These are phyloP conservation scores for Pseudocercospora musae DNA, from an alignment of 2,329 filamentous ascomycete species.

Conservation along the genomic window DNA sequence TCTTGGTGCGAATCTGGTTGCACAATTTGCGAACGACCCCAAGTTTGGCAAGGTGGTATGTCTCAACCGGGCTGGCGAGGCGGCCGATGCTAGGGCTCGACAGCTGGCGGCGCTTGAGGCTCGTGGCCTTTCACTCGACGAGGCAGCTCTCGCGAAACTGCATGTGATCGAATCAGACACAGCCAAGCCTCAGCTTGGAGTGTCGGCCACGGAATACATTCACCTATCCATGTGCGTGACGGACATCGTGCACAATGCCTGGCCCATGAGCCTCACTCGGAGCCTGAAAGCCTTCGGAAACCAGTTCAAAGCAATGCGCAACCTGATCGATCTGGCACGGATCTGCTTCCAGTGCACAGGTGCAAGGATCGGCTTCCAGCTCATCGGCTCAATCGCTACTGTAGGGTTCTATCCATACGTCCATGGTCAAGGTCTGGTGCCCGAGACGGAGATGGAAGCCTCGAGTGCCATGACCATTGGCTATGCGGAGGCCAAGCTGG, in stretches of 20 bases:
- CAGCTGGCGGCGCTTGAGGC: neutral
- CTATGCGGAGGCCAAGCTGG: slow-evolving; percentile 54
- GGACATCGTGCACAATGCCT: neutral
- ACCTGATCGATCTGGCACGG: neutral
- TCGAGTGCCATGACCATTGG: slow-evolving; percentile 30
- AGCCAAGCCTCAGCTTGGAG: neutral
- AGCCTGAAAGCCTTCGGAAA: neutral
- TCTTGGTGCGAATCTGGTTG: neutral
- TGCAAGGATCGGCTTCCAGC: neutral
- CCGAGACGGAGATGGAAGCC: neutral
- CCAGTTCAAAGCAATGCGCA: neutral
- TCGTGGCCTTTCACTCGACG: neutral
- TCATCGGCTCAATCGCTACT: neutral
- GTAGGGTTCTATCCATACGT: neutral
- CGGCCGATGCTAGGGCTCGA: neutral
- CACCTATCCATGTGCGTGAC: neutral
- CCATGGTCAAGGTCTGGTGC: neutral
- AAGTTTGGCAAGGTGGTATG: neutral
- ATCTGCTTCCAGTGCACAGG: neutral
- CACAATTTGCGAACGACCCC: neutral
- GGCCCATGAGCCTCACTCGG: neutral
- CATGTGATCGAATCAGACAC: neutral
- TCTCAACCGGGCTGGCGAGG: neutral
- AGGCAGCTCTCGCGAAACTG: neutral
- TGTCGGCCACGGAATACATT: neutral